Evolutionary conservation across 305 asterid genomes (phyloP), one percentile per base, ranked within the genome.

Genomic region (Solanum hybrid): DNA sequence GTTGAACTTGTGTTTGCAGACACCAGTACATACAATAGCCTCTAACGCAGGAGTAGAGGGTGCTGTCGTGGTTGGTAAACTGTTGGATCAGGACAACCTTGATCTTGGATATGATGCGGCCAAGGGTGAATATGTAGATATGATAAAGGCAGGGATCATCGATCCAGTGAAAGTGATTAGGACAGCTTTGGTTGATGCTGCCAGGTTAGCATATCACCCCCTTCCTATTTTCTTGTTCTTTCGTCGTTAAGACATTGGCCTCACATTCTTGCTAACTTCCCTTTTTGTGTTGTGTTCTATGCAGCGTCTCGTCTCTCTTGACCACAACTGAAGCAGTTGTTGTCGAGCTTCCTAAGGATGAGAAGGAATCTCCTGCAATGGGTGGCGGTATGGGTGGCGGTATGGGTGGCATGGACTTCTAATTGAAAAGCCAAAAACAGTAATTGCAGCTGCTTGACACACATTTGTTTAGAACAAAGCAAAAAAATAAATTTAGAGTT

Each of bases 21-120:
- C 95, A 6, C 98, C 98, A 5, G 98, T 95, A 42, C 89, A 93
- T 90, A 96, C 96, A n/a, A 97, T 97, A 87, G 98, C 98, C 77
- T 89, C 95, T 5, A 97, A 97, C 34, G 98, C 99, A 12, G 98
- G 99, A 87, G 98, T 95, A 10, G 99, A 97, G 92, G 99, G 98
- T 76, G 97, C 98, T 22, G 98, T 97, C 3, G 94, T 96, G n/a
- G 97, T 96, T 39, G 98, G 98, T 79, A 97, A 96, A 90, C 92
- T 97, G 92, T 89, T 96, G 94, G 98, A 95, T 92, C 97, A 98
- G 11, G 95, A 94, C 18, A 81, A 96, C 88, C 94, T 95, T 14
- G 95, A 97, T 90, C 96, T 95, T 29, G 99, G 99, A 90, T 97
- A 97, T 46, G 98, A 97, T 89, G 98, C 99, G 8, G 98, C 98